Evolutionary conservation across 768 basidiomycete genomes (phyloP).

Genomic region (Pleurotus cornucopiae): DNA sequence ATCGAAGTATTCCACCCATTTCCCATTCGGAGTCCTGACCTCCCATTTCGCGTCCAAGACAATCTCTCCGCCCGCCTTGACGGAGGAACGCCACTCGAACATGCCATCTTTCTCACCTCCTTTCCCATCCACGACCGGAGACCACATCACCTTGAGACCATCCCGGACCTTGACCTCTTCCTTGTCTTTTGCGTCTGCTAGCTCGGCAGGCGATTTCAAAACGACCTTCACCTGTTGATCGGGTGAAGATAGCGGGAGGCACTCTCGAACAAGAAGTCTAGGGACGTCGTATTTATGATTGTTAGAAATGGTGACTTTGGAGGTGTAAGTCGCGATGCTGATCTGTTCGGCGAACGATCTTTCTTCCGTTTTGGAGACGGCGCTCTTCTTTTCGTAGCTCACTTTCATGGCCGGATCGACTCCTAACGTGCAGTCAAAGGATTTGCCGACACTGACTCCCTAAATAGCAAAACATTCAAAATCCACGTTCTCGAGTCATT

Average conservation of each 20-base stretch:
- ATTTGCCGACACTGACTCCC: conserved; percentile 47
- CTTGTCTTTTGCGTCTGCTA: conserved; percentile 39
- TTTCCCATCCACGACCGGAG: conserved; percentile 34
- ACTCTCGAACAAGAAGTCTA: conserved; percentile 43
- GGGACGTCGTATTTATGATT: conserved; percentile 41
- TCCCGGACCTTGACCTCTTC: conserved; percentile 25
- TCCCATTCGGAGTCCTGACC: conserved; percentile 36
- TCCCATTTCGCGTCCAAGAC: conserved; percentile 49
- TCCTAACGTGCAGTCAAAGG: conserved; percentile 54
- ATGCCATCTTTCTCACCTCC: conserved; percentile 52
- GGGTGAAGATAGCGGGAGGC: conserved; percentile 33
- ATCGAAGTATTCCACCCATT: conserved; percentile 20
- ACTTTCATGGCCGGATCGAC: conserved; percentile 38
- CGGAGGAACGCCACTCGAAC: conserved; percentile 45
- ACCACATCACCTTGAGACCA: conserved; percentile 29
- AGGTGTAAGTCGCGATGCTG: conserved; percentile 41
- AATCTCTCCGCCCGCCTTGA: conserved; percentile 38
- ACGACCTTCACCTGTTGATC: conserved; percentile 40
- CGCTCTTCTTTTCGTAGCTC: conserved; percentile 38
- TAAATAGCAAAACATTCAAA: conserved; percentile 12
- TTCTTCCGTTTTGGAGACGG: conserved; percentile 27
- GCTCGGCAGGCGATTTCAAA: conserved; percentile 40
- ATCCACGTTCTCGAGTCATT: neutral
- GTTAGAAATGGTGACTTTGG: conserved; percentile 42
- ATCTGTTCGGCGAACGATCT: conserved; percentile 41